phyloP scores from a whole-genome alignment of 768 basidiomycete species.

The Hericium alpestre region DNA sequence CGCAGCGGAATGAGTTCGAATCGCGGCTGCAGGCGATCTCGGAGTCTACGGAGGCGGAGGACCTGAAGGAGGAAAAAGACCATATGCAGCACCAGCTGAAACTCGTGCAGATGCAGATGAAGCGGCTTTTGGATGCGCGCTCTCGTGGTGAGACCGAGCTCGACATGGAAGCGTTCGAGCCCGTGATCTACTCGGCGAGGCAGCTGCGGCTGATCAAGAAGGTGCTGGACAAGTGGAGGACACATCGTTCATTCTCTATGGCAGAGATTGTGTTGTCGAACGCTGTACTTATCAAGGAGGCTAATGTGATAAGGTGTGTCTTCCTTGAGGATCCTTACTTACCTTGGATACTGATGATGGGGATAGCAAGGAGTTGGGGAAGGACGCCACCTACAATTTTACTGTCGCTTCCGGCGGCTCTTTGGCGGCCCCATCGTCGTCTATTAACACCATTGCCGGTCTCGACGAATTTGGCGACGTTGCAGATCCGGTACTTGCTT shows the following conservation, averaged over 20 bases:
- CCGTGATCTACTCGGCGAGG: slow-evolving; percentile 70
- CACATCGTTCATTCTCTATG: slow-evolving; percentile 81
- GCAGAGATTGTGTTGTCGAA: slow-evolving; percentile 78
- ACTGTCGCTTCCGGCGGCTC: slow-evolving; percentile 78
- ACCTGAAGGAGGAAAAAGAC: slow-evolving; percentile 80
- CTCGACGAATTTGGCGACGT: slow-evolving; percentile 90
- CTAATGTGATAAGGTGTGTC: slow-evolving; percentile 78
- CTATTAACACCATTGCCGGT: slow-evolving; percentile 77
- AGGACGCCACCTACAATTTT: slow-evolving; percentile 88
- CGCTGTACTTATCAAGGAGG: slow-evolving; percentile 86
- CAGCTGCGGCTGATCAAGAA: slow-evolving; percentile 77
- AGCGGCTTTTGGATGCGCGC: slow-evolving; percentile 63
- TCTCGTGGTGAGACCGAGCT: slow-evolving; percentile 67
- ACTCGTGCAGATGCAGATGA: slow-evolving; percentile 75
- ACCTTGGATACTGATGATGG: background rate
- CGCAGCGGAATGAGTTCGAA: slow-evolving; percentile 38
- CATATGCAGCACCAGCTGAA: slow-evolving; percentile 87
- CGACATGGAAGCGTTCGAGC: slow-evolving; percentile 58
- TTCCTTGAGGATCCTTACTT: slow-evolving; percentile 6
- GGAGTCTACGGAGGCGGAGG: slow-evolving; percentile 70
- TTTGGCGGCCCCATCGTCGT: slow-evolving; percentile 68
- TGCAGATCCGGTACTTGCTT: slow-evolving; percentile 68
- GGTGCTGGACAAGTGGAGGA: slow-evolving; percentile 78
- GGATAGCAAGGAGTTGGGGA: slow-evolving; percentile 74
- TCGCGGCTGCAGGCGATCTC: slow-evolving; percentile 50